These are phyloP conservation scores for Podila epicladia DNA, from an alignment of 192 early-diverging fungal genomes.

Conservation along the genomic window DNA sequence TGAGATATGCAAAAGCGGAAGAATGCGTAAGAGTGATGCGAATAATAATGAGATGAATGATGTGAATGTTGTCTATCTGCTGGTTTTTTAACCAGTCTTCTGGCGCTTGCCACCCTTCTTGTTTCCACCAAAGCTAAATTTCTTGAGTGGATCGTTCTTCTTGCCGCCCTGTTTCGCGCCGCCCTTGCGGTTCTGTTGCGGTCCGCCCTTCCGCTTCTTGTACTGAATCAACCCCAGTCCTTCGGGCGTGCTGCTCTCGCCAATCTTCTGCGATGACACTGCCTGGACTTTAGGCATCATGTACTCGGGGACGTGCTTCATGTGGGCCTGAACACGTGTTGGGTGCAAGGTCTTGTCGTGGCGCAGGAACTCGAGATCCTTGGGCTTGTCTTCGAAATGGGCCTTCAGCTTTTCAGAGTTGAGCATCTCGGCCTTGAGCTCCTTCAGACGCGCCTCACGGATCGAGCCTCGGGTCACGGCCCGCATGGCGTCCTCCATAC, in stretches of 20 bases:
- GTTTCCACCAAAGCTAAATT: constrained; percentile 44
- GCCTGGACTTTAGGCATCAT: constrained; percentile 83
- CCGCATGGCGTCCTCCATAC: constrained; percentile 85
- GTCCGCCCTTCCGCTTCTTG: constrained; percentile 46
- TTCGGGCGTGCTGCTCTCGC: constrained; percentile 17
- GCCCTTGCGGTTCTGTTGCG: constrained; percentile 9
- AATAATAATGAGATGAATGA: too few relatives aligned
- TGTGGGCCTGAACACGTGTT: constrained; percentile 82
- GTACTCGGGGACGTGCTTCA: constrained; percentile 95
- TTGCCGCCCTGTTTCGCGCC: constrained; percentile 19
- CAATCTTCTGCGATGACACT: constrained; percentile 44
- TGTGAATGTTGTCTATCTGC: too few relatives aligned
- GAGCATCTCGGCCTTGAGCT: constrained; percentile 93
- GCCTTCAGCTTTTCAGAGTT: constrained; percentile 93
- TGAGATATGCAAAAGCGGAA: too few relatives aligned
- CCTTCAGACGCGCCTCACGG: constrained; percentile 93
- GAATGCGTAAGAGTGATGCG: too few relatives aligned
- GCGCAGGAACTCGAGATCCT: constrained; percentile 89
- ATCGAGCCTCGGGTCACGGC: constrained; percentile 79
- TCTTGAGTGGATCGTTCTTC: constrained; percentile 52
- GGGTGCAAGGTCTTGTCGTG: constrained; percentile 93
- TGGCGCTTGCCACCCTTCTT: constrained; percentile 47
- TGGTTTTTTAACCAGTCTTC: constrained; percentile 30
- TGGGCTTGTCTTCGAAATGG: constrained; percentile 97
- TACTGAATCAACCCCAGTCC: constrained; percentile 29